A percentile compares a stretch with the other conserved stretches of the same genome.
Conservation (phyloP, 202 grass and related monocot genomes). For the Eragrostis tef region DNA sequence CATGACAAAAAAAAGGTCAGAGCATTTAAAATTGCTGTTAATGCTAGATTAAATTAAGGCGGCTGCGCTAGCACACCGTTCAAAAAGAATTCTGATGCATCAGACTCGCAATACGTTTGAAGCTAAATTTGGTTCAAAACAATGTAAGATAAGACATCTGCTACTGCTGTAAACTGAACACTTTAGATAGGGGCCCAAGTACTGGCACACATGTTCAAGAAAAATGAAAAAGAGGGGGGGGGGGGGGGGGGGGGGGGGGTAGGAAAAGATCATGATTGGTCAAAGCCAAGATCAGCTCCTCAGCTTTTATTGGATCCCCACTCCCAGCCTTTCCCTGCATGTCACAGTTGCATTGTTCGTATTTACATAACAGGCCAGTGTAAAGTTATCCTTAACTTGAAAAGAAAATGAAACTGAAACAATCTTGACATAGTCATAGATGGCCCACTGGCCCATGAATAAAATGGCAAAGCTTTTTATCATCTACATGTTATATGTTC, state of each 20-base stretch:
- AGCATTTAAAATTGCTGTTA: slow-evolving; percentile 8
- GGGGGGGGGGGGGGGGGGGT: no score
- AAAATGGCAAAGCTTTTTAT: slow-evolving; percentile 1
- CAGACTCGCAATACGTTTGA: neutral
- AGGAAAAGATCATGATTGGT: slow-evolving; percentile 78
- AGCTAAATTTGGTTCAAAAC: neutral
- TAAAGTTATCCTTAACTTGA: neutral
- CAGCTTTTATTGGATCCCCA: slow-evolving; percentile 47
- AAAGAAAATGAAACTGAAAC: neutral
- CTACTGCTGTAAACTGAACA: neutral
- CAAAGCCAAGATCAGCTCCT: slow-evolving; percentile 74
- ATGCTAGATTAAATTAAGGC: slow-evolving; percentile 21
- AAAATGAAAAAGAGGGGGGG: no score
- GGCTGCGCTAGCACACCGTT: neutral
- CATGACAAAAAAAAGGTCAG: no score
- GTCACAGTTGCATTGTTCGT: slow-evolving; percentile 15
- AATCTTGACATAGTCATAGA: no score
- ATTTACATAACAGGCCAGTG: slow-evolving; percentile 8
- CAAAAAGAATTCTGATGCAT: slow-evolving; percentile 7
- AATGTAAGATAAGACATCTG: neutral
- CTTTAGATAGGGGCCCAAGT: neutral
- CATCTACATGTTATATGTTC: neutral
- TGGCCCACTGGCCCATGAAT: neutral
- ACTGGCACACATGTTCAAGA: no score
- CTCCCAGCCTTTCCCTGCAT: slow-evolving; percentile 70